Evolutionary conservation across 305 asterid species (phyloP), one percentile per base, ranked within the genome.

Genomic region (Fraxinus albicans): DNA sequence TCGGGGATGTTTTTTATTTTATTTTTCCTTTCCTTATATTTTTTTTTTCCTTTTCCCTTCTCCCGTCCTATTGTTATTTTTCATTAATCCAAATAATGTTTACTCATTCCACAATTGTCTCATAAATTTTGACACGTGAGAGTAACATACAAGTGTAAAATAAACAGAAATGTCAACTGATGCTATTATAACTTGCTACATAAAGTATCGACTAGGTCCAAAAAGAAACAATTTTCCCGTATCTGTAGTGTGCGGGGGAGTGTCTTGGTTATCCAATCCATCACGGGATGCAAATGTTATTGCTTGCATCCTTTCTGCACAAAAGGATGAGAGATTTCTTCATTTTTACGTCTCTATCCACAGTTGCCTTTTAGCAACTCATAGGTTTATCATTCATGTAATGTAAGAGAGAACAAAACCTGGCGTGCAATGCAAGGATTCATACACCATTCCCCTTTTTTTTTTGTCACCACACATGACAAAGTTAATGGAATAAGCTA

Each of bases 331-430:
- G 33, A 63, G 31, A 23, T 23, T 0, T 50, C 60, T 44, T 1
- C 38, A 9, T 27, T 67, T 67, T 67, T 25, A 27, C 74, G 74
- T 67, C 21, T 69, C 36, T 27, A 8, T 69, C n/a, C 21, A 69
- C 12, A 8, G n/a, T 27, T 27, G 40, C 38, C 75, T 69, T 69
- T 29, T 27, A 69, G 36, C 75, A 69, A 69, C n/a, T 29, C 40
- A 69, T 1, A 15, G 38, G 75, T 29, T 69, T 5, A 29, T 69
- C 40, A 69, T 69, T 69, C 21, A 0, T 27, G 40, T 29, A 69
- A 69, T 29, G 40, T 29, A 31, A 69, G 76, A 69, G 21, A 69
- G 76, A 69, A 69, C 76, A 69, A 69, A 69, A 69, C 21, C 76
- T 29, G 76, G 76, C 40, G 40, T 69, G 76, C 38, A 69, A 69